phyloP scores from a whole-genome alignment of 176 grass and related monocot species.

The Lolium rigidum region DNA sequence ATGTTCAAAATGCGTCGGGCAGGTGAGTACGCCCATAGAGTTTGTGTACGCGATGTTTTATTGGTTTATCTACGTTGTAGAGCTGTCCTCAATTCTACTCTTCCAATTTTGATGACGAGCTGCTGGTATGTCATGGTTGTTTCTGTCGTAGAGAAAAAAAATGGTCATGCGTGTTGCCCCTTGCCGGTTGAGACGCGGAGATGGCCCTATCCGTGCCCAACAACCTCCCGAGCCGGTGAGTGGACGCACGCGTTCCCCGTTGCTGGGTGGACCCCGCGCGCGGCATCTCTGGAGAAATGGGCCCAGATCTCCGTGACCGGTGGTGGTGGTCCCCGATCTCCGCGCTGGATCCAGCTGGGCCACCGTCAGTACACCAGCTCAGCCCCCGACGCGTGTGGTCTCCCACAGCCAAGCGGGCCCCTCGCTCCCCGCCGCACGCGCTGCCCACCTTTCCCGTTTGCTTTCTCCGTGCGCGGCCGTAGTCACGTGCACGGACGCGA shows the following conservation, averaged over 20 bases:
- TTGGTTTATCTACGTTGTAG: too few species aligned
- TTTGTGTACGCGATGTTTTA: too few species aligned
- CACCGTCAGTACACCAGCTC: background rate
- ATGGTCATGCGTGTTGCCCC: too few species aligned
- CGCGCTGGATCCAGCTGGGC: slow-evolving; percentile 56
- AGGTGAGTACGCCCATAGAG: too few species aligned
- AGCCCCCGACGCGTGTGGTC: slow-evolving; percentile 5
- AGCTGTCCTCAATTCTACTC: too few species aligned
- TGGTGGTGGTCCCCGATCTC: slow-evolving; percentile 39
- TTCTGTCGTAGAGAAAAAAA: too few species aligned
- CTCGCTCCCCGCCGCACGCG: background rate
- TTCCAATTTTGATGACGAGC: too few species aligned
- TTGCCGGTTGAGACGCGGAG: too few species aligned
- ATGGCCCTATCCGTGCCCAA: too few species aligned
- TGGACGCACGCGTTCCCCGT: background rate
- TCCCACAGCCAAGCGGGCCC: background rate
- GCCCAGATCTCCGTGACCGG: slow-evolving; percentile 29
- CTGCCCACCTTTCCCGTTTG: background rate
- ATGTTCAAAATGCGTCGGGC: too few species aligned
- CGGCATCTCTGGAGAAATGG: slow-evolving; percentile 17
- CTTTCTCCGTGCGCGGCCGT: background rate
- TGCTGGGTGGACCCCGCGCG: background rate
- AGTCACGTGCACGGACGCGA: slow-evolving; percentile 4
- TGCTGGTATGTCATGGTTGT: too few species aligned
- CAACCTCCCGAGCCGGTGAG: background rate